Conservation (phyloP, 129 eudicot genomes). For the Tagetes erecta region DNA sequence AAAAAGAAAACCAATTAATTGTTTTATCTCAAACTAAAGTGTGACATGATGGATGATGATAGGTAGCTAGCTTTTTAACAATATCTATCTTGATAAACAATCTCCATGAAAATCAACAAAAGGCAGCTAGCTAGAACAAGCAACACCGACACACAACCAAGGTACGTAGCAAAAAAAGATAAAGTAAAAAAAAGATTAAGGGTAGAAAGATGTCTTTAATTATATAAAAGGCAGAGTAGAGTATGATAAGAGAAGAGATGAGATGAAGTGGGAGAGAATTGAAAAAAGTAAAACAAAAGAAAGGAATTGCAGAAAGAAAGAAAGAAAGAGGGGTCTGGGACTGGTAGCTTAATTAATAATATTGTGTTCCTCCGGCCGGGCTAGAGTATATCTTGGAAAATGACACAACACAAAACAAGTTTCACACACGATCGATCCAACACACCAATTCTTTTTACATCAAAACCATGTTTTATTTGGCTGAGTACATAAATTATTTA, state of each 20-base stretch:
- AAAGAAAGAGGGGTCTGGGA: constrained; percentile 37
- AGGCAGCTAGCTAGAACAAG: constrained; percentile 27
- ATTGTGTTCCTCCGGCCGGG: constrained; percentile 35
- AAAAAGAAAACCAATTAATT: constrained; percentile 27
- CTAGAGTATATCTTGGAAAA: constrained; percentile 70
- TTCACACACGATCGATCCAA: background rate
- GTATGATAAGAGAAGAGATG: constrained; percentile 17
- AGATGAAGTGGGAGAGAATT: constrained; percentile 28
- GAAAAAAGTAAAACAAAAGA: constrained; percentile 36
- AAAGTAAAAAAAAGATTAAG: constrained; percentile 25
- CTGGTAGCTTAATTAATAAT: no score
- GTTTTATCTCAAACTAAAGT: constrained; percentile 29
- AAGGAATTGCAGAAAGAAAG: constrained; percentile 50
- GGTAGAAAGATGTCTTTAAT: constrained; percentile 31
- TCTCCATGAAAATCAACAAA: constrained; percentile 41
- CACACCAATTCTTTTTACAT: background rate
- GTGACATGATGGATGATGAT: background rate
- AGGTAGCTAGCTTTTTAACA: constrained; percentile 6
- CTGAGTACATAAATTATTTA: no score
- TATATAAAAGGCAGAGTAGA: constrained; percentile 25
- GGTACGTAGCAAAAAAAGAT: constrained; percentile 29
- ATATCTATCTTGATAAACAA: constrained; percentile 35
- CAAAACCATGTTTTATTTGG: background rate
- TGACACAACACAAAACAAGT: constrained; percentile 61
- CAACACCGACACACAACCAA: constrained; percentile 40